These are phyloP conservation scores for Alternaria triticimaculans DNA, from an alignment of 2,329 filamentous ascomycete species.

Conservation along the genomic window DNA sequence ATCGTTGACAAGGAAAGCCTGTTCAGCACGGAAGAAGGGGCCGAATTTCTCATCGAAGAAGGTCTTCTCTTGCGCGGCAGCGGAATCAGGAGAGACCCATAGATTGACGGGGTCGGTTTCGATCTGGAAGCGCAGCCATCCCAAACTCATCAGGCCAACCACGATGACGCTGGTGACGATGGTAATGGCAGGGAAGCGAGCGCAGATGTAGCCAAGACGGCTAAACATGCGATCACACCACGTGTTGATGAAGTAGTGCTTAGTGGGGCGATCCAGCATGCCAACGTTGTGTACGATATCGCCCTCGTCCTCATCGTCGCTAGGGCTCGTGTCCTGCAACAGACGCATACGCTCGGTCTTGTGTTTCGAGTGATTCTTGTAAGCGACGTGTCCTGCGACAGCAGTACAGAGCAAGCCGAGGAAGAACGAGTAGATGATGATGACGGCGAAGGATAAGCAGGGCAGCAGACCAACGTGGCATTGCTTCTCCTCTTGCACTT, in stretches of 20 bases:
- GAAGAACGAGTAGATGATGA: slow-evolving; percentile 82
- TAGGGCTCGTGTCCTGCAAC: slow-evolving; percentile 81
- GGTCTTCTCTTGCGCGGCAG: slow-evolving; percentile 87
- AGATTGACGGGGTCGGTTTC: slow-evolving; percentile 89
- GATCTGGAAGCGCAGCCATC: slow-evolving; percentile 87
- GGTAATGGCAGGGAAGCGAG: slow-evolving; percentile 83
- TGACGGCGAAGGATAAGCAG: slow-evolving; percentile 90
- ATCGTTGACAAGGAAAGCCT: slow-evolving; percentile 93
- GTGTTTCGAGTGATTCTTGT: slow-evolving; percentile 73
- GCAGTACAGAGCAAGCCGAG: slow-evolving; percentile 71
- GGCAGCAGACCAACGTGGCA: slow-evolving; percentile 89
- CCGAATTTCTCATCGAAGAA: slow-evolving; percentile 96
- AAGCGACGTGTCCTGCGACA: slow-evolving; percentile 76
- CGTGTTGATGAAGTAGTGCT: slow-evolving; percentile 82
- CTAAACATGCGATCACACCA: slow-evolving; percentile 82
- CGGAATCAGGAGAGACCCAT: slow-evolving; percentile 95
- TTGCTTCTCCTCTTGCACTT: slow-evolving; percentile 70
- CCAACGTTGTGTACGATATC: slow-evolving; percentile 79
- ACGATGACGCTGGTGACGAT: slow-evolving; percentile 77
- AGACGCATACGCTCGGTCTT: slow-evolving; percentile 85
- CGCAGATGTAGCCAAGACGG: slow-evolving; percentile 78
- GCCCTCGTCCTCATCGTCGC: slow-evolving; percentile 93
- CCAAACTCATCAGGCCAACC: slow-evolving; percentile 80
- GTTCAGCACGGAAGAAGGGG: slow-evolving; percentile 92
- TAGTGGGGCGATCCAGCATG: slow-evolving; percentile 78